Percentiles rank a stretch among this genome's conserved stretches.
phyloP scores from a whole-genome alignment of 2,329 filamentous ascomycete genomes.

The Penicillium concentricum region DNA sequence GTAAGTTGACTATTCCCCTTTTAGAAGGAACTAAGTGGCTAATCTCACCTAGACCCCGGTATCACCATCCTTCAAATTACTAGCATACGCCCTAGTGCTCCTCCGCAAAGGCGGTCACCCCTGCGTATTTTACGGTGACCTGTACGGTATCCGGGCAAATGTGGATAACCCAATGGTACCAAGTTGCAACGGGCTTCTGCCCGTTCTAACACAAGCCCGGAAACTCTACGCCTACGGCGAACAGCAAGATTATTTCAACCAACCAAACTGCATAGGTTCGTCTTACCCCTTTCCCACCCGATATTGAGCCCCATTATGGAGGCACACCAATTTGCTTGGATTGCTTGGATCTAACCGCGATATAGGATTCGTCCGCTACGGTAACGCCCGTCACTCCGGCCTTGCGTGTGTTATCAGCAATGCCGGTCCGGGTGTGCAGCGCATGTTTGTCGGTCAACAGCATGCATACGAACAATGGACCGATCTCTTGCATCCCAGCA shows the following conservation, averaged over 20 bases:
- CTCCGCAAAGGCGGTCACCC: constrained; percentile 63
- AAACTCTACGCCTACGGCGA: constrained; percentile 66
- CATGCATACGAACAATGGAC: constrained; percentile 63
- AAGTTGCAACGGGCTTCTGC: constrained; percentile 55
- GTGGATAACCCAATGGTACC: constrained; percentile 52
- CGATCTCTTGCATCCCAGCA: constrained; percentile 57
- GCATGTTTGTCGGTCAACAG: constrained; percentile 61
- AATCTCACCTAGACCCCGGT: constrained; percentile 52
- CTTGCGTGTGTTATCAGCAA: constrained; percentile 60
- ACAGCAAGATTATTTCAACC: constrained; percentile 64
- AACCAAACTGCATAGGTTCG: constrained; percentile 59
- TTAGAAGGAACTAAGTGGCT: not conserved
- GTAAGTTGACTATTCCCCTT: constrained; percentile 25
- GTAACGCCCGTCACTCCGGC: constrained; percentile 51
- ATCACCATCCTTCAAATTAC: constrained; percentile 65
- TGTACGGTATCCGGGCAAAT: constrained; percentile 60
- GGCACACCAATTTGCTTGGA: not conserved
- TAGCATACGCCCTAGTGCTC: constrained; percentile 71
- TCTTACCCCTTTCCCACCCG: not conserved
- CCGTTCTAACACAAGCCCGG: constrained; percentile 60
- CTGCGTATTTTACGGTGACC: constrained; percentile 69
- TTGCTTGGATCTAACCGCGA: not conserved
- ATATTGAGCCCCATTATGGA: not conserved
- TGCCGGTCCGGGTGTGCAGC: constrained; percentile 49
- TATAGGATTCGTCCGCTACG: constrained; percentile 52